Evolutionary conservation across 306 rosid species (phyloP).

Genomic region (Cucumis sativus): Cucumber_9930_V3 NC_026660.2:28171001-28171500

Average conservation of each 20-base stretch:
- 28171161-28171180: slow-evolving; percentile 44
- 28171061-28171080: slow-evolving; percentile 84
- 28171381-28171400: background rate
- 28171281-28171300: slow-evolving; percentile 88
- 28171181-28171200: slow-evolving; percentile 6
- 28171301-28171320: slow-evolving; percentile 60
- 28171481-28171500: background rate
- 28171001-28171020: background rate
- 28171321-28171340: slow-evolving; percentile 57
- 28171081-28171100: slow-evolving; percentile 76
- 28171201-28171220: background rate
- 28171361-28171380: slow-evolving; percentile 20
- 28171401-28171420: background rate
- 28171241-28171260: slow-evolving; percentile 21
- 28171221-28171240: slow-evolving; percentile 1
- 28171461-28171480: background rate
- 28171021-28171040: background rate
- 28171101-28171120: slow-evolving; percentile 53
- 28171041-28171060: background rate
- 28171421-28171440: background rate
- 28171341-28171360: slow-evolving; percentile 82
- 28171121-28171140: slow-evolving; percentile 86
- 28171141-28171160: slow-evolving; percentile 95
- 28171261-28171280: slow-evolving; percentile 87
- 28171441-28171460: background rate